Evolutionary conservation across 495 filamentous ascomycete genomes (phyloP), one percentile per base, ranked within the genome.

Genomic region (Sordaria brevicollis): DNA sequence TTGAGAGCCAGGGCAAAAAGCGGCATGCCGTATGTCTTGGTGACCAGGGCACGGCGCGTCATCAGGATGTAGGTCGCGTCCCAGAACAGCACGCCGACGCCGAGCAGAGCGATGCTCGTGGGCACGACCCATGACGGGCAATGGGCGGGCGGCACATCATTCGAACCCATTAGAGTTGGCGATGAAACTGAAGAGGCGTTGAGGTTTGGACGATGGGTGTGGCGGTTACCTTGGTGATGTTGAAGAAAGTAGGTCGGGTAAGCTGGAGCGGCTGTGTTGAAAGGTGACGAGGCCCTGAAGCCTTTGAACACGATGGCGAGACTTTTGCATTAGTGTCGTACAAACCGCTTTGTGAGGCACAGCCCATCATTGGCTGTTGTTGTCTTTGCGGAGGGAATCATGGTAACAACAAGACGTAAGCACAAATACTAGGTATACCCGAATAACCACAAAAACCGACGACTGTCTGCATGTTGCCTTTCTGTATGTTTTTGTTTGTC

Each of bases 1-100:
- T 84, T 84, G 71, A 78, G 72, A 68, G 79, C 76, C 19, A 84
- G 78, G 1, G 80, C 76, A 65, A 83, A 69, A 13, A 84, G 70
- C 2, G 82, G 82, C 83, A 84, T 83, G 70, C 81, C 75, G 73
- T 84, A 83, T 10, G 83, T 76, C n/a, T 76, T 76, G 62, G 78
- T 77, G 31, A 68, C 72, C 17, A 82, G 57, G 7, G 80, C 77
- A 54, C 79, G 77, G n/a, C 72, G 76, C 68, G 73, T 74, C 71
- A 79, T 79, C 41, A 85, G 77, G 35, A 84, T 70, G 72, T 84
- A 85, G 33, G 78, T 75, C 29, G 79, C 57, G 49, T 79, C 78
- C 80, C 82, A 84, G 62, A 81, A 73, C 36, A 76, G 33, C 13
- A 82, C 79, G 37, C 79, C 81, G 68, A 76, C 67, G 69, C 77